Conservation (phyloP, 352 stramenopile species). For the Globisporangium cederbergense region DNA sequence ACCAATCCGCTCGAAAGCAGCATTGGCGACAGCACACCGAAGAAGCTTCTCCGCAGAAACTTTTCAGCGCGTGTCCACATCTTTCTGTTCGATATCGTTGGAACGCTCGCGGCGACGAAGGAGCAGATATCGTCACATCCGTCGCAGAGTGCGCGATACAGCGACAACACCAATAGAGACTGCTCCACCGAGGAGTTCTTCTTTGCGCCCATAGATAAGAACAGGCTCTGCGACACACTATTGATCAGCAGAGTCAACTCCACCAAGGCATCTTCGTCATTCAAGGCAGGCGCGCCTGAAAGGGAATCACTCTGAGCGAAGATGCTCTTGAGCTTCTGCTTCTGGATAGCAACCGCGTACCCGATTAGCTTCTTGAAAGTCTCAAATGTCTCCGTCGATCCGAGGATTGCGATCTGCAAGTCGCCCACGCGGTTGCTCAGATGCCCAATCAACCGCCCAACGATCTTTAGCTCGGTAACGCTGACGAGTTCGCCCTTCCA, state of each 20-base stretch:
- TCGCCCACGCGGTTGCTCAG: conserved; percentile 30
- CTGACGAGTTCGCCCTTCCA: conserved; percentile 31
- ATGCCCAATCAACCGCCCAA: conserved; percentile 35
- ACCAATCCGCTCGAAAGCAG: conserved; percentile 35
- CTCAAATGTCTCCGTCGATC: conserved; percentile 18
- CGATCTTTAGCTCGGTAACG: conserved; percentile 42
- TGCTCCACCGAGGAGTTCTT: conserved; percentile 3
- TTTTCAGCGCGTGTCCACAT: conserved; percentile 14
- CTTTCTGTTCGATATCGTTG: not conserved
- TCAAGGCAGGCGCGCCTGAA: not conserved
- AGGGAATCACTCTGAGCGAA: not conserved
- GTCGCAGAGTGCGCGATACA: conserved; percentile 13
- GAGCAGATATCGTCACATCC: conserved; percentile 13
- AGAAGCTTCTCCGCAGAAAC: conserved; percentile 7
- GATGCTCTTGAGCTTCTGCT: conserved; percentile 20
- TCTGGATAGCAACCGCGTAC: conserved; percentile 32
- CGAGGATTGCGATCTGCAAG: conserved; percentile 31
- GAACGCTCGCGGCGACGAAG: not conserved
- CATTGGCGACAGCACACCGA: conserved; percentile 32
- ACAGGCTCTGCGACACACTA: conserved; percentile 37
- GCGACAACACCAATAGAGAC: conserved; percentile 7
- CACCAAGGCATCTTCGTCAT: conserved; percentile 21
- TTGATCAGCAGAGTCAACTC: conserved; percentile 45
- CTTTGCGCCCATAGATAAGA: conserved; percentile 17
- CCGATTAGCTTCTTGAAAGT: conserved; percentile 34